A percentile compares a stretch with the other conserved stretches of the same genome.
phyloP scores from a whole-genome alignment of 2,329 filamentous ascomycete genomes.

The Coniochaeta sp. region DNA sequence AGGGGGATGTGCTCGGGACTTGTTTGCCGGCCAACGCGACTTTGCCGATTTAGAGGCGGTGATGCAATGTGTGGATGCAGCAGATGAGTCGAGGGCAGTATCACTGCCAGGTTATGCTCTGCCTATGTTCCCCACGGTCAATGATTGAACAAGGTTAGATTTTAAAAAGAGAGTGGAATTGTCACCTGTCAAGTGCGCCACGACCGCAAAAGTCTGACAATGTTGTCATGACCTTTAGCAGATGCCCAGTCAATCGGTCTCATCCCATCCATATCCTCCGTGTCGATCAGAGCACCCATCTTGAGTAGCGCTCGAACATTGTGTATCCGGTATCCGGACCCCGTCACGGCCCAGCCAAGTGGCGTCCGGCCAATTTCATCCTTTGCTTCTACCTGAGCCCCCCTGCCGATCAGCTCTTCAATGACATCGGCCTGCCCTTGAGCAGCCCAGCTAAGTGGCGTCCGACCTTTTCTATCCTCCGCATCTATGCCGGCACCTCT shows the following conservation, averaged over 20 bases:
- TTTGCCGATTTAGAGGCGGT: not conserved
- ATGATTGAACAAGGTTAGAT: too few species aligned
- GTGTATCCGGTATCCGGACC: too few species aligned
- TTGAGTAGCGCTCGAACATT: too few species aligned
- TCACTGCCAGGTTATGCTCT: not conserved
- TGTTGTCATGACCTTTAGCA: not conserved
- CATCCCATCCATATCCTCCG: not conserved
- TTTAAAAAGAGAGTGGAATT: not conserved
- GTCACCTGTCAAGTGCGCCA: not conserved
- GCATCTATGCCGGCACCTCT: not conserved
- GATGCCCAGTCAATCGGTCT: not conserved
- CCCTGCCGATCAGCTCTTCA: not conserved
- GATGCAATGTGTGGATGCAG: not conserved
- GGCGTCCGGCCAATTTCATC: not conserved
- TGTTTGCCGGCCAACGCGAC: not conserved
- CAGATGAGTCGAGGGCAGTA: not conserved
- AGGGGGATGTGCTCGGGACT: not conserved
- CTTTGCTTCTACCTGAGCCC: not conserved
- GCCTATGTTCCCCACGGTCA: not conserved
- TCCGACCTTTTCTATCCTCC: not conserved
- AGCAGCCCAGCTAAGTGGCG: not conserved
- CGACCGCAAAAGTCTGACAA: not conserved
- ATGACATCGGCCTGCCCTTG: too few species aligned
- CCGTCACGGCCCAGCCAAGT: not conserved
- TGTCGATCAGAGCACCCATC: not conserved